Evolutionary conservation across 2,329 filamentous ascomycete species (phyloP).

Genomic region (Colletotrichum camelliae): DNA sequence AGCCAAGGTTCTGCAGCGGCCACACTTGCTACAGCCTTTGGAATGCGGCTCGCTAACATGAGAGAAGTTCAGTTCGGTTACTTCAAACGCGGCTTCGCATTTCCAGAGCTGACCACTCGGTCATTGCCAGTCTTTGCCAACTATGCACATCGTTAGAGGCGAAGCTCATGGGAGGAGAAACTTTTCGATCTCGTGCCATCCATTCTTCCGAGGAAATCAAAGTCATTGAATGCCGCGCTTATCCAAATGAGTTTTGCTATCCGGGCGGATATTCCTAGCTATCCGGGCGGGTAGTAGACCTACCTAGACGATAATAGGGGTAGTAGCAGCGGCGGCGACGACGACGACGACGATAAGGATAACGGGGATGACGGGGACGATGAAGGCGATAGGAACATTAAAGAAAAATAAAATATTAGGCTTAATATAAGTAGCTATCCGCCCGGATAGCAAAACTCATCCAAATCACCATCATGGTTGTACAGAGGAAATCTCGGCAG

Average conservation of each 20-base stretch:
- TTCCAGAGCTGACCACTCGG: not conserved
- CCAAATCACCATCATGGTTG: not conserved
- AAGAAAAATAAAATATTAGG: too few species aligned
- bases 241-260: not conserved
- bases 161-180: not conserved
- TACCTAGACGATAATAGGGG: too few species aligned
- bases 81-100: not conserved
- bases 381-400: too few species aligned
- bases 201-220: not conserved
- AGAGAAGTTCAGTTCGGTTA: not conserved
- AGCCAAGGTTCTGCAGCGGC: not conserved
- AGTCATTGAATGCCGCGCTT: not conserved
- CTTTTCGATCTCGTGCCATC: not conserved
- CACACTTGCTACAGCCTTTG: not conserved
- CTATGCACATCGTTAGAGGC: not conserved
- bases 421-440: too few species aligned
- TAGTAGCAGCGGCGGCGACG: too few species aligned
- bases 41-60: not conserved
- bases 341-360: too few species aligned
- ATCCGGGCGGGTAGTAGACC: too few species aligned
- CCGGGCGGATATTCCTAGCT: too few species aligned
- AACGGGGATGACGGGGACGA: too few species aligned
- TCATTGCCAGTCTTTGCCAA: not conserved
- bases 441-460: not conserved
- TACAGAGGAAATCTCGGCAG: fast-evolving